Base-by-base conservation (phyloP, 345 rosid species). In the Nasturtium officinale region DNA sequence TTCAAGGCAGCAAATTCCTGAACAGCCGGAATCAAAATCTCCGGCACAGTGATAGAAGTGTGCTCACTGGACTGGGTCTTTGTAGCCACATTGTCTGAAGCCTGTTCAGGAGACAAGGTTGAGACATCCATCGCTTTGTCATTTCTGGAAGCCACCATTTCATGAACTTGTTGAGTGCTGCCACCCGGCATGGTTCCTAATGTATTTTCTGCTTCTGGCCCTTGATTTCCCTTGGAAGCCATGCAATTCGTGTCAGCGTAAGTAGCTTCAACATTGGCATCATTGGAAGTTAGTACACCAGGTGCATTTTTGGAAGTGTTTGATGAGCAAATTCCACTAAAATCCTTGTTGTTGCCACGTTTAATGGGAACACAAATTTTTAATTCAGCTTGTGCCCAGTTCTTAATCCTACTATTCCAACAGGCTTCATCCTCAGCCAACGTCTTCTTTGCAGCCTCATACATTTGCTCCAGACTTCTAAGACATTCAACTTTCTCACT, bases 321-420 rank as follows among this genome's bases (percentile, higher is more conserved):
- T n/a, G n/a, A n/a, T n/a, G n/a, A n/a, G n/a, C n/a, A n/a, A n/a
- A n/a, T n/a, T n/a, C n/a, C n/a, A n/a, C n/a, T n/a, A n/a, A n/a
- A n/a, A n/a, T n/a, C n/a, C n/a, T n/a, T n/a, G n/a, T n/a, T n/a
- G n/a, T n/a, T n/a, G n/a, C n/a, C n/a, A n/a, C n/a, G n/a, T n/a
- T n/a, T n/a, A n/a, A n/a, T n/a, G n/a, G n/a, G n/a, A n/a, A n/a
- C n/a, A n/a, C n/a, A n/a, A n/a, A n/a, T n/a, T n/a, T n/a, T n/a
- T n/a, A n/a, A n/a, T n/a, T n/a, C 74, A 13, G 23, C 76, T 50
- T 62, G 69, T 65, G 78, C 83, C 91, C 91, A 87, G 48, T 82
- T 73, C 71, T 69, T 63, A 48, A 85, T 72, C 73, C 81, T 83
- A 60, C 85, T 78, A 48, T 79, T 74, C 87, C 83, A 84, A 45